These are phyloP conservation scores for Alternaria tenuissima DNA, from an alignment of 2,329 filamentous ascomycete species.

Conservation along the genomic window DNA sequence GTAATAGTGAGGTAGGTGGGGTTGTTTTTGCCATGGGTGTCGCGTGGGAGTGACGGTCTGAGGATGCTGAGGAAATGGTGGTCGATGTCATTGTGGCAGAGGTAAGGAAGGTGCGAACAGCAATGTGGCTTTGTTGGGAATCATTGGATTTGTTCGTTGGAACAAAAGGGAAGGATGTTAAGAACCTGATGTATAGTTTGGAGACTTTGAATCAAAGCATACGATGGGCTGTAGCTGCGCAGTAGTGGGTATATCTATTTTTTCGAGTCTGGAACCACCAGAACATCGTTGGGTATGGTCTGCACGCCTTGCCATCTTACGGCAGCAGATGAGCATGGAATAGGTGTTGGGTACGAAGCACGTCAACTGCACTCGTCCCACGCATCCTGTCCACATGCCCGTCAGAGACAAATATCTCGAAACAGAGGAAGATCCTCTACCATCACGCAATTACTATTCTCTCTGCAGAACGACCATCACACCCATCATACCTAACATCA, in stretches of 20 bases:
- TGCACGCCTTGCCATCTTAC: conserved; percentile 14
- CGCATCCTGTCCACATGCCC: background rate
- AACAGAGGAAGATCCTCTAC: background rate
- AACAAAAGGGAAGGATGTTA: background rate
- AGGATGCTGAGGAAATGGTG: background rate
- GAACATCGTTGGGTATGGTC: background rate
- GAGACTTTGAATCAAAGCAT: background rate
- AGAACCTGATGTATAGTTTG: background rate
- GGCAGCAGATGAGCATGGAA: background rate
- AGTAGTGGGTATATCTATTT: conserved; percentile 6
- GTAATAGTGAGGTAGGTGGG: background rate
- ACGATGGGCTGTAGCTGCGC: background rate
- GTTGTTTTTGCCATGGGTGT: conserved; percentile 1
- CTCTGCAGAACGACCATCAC: conserved; percentile 90
- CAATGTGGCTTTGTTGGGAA: background rate
- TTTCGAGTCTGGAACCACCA: background rate
- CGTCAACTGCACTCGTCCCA: background rate
- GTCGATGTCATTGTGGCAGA: background rate
- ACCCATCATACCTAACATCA: conserved; percentile 93
- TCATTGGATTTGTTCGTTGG: background rate
- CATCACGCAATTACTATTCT: conserved; percentile 66
- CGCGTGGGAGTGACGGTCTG: background rate
- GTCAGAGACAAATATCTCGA: background rate
- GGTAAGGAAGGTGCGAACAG: background rate
- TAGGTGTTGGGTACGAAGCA: background rate